These are phyloP conservation scores for Nakaseomyces nivariensis DNA, from an alignment of 1,139 yeast species.

Conservation along the genomic window DNA sequence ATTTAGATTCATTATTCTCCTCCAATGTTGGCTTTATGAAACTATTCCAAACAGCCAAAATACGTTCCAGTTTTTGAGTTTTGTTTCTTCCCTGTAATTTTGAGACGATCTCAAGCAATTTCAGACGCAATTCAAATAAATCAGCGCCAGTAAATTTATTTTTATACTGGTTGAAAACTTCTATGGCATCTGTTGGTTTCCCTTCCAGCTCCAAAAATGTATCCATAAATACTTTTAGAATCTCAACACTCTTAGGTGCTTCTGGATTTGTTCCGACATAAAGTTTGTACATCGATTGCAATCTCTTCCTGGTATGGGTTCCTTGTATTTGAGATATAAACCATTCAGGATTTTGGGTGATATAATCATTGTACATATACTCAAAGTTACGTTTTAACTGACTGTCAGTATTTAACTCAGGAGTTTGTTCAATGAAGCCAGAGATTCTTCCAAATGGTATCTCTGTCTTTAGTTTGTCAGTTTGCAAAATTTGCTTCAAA, in stretches of 20 bases:
- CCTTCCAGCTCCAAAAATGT: conserved; percentile 11
- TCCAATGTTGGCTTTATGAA: conserved; percentile 14
- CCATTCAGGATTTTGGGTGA: conserved; percentile 15
- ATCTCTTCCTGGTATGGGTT: not conserved
- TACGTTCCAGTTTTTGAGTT: conserved; percentile 14
- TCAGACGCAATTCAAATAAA: not conserved
- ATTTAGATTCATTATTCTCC: conserved; percentile 13
- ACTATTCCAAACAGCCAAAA: conserved; percentile 28
- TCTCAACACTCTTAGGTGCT: conserved; percentile 8
- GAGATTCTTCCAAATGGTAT: not conserved
- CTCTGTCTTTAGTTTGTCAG: not conserved
- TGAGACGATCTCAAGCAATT: conserved; percentile 19
- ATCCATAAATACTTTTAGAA: conserved; percentile 19
- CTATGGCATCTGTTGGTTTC: conserved; percentile 16
- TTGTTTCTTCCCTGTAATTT: conserved; percentile 10
- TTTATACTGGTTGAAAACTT: conserved; percentile 16
- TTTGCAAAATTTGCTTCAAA: conserved; percentile 1
- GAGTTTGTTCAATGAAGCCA: not conserved
- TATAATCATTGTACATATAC: not conserved
- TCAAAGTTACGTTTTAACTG: not conserved
- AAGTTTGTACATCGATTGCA: not conserved
- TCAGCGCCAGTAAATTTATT: not conserved
- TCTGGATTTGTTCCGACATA: conserved; percentile 3
- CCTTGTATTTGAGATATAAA: conserved; percentile 5
- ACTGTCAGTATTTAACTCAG: not conserved